These are phyloP conservation scores for Monosporascus sp. DNA, from an alignment of 2,329 filamentous ascomycete genomes.

Conservation along the genomic window DNA sequence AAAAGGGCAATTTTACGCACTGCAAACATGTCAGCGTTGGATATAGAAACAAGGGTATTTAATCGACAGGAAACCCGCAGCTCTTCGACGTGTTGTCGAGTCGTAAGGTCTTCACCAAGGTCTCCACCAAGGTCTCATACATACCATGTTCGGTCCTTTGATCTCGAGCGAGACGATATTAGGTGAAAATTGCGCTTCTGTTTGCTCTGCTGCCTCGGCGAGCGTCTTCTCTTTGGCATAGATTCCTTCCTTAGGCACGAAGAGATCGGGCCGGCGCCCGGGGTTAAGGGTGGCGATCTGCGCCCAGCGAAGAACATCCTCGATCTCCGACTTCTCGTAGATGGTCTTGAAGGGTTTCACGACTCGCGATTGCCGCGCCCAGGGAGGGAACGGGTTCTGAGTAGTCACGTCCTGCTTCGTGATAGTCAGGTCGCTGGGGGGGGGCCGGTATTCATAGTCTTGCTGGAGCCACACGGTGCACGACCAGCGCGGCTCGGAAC, in stretches of 20 bases:
- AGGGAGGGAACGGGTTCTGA: slow-evolving; percentile 55
- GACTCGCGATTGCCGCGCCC: slow-evolving; percentile 44
- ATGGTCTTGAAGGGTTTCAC: slow-evolving; percentile 59
- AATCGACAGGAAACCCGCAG: no score
- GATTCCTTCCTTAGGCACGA: slow-evolving; percentile 41
- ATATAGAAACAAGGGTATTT: no score
- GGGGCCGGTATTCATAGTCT: slow-evolving; percentile 50
- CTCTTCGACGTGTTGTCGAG: no score
- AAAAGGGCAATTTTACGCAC: no score
- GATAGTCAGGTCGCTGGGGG: slow-evolving; percentile 23
- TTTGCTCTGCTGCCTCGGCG: slow-evolving; percentile 30
- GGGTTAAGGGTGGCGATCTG: slow-evolving; percentile 73
- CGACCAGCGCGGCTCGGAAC: slow-evolving; percentile 51
- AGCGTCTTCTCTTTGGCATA: slow-evolving; percentile 30
- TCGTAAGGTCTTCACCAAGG: no score
- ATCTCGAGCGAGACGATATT: slow-evolving; percentile 74
- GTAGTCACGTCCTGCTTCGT: slow-evolving; percentile 38
- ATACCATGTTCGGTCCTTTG: slow-evolving; percentile 52
- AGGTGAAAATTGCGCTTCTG: slow-evolving; percentile 66
- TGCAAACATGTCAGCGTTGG: no score
- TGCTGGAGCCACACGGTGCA: slow-evolving; percentile 60
- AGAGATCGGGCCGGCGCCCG: slow-evolving; percentile 41
- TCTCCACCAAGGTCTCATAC: no score
- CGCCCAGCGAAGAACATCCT: slow-evolving; percentile 62
- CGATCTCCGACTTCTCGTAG: slow-evolving; percentile 53